Percentiles rank a stretch among this genome's conserved stretches.
Evolutionary conservation across 345 rosid genomes (phyloP).

Genomic region (Citrus sp.): DNA sequence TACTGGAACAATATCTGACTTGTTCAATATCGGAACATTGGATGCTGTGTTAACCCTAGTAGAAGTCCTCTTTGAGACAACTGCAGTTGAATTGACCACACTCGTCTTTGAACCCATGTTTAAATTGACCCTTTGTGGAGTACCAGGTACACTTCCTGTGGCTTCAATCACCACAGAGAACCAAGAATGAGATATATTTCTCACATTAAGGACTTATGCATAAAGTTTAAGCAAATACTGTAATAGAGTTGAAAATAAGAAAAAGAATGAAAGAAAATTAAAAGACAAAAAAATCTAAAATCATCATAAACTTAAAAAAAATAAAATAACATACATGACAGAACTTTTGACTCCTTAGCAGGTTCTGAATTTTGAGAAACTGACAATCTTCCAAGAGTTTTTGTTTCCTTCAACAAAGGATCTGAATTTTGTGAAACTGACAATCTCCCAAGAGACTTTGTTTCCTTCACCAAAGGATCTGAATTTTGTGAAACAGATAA

Average conservation of each 20-base stretch:
- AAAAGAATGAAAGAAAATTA: not conserved
- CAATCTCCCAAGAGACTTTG: constrained; percentile 76
- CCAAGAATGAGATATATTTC: constrained; percentile 22
- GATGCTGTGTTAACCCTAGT: constrained; percentile 41
- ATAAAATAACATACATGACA: constrained; percentile 48
- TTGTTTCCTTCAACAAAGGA: constrained; percentile 57
- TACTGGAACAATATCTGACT: constrained; percentile 70
- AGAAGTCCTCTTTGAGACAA: constrained; percentile 52
- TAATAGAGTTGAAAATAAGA: not conserved
- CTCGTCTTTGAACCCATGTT: constrained; percentile 43
- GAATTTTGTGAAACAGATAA: constrained; percentile 50
- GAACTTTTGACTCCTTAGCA: constrained; percentile 57
- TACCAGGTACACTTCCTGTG: constrained; percentile 68
- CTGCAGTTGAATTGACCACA: constrained; percentile 34
- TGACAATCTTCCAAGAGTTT: constrained; percentile 75
- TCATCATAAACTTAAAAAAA: not conserved
- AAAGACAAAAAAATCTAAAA: constrained; percentile 11
- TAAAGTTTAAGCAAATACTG: not conserved
- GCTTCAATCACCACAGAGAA: constrained; percentile 54
- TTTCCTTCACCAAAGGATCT: constrained; percentile 49
- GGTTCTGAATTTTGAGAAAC: constrained; percentile 83
- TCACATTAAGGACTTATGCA: not conserved
- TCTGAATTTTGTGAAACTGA: constrained; percentile 67
- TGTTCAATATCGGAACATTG: constrained; percentile 49
- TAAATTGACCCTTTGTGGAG: constrained; percentile 71